Base-by-base conservation (phyloP, 1,139 yeast species). In the Lodderomyces parapsilosis region DNA sequence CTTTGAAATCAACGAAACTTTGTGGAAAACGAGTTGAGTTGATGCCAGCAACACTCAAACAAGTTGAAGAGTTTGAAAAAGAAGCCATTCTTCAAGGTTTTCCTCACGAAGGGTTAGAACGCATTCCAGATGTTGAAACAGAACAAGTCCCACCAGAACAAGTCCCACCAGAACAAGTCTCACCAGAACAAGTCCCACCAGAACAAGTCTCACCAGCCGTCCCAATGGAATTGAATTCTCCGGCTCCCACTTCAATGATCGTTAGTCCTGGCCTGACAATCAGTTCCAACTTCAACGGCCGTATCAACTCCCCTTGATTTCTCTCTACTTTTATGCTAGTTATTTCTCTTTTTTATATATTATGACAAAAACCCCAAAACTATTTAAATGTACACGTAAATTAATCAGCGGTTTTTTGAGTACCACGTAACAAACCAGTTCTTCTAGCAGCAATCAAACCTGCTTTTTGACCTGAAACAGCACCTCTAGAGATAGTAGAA, bases 391-490 rank as follows among this genome's bases (percentile, higher is more conserved):
- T 36, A 46, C 45, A 50, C 48, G 49, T 50, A 48, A 49, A 84
- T 61, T 72, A 74, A 60, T 74, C 96, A 81, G 85, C 86, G 76
- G 91, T 83, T 83, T 93, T 90, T 81, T 91, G 97, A 71, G 99
- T 89, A 90, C 99, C 99, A 81, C 99, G 93, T 78, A 94, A 86
- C 78, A 94, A 88, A 93, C 99, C 55, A 68, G 99, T 94, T 87
- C 99, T 90, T 89, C 99, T 91, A 75, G 99, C 99, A 69, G 99
- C 99, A 74, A 94, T 94, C 74, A 93, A 91, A 93, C 99, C 99
- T 75, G 96, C 96, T 95, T 93, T 93, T 83, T 93, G 99, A 90
- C 99, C 99, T 68, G 99, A 81, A 74, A 93, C 99, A 66, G 99
- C 98, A 77, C 96, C 96, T 87, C 99, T 90, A 64, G 96, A 86